phyloP scores from a whole-genome alignment of 2,329 filamentous ascomycete species.

The Sordariomycetes sp. region DNA sequence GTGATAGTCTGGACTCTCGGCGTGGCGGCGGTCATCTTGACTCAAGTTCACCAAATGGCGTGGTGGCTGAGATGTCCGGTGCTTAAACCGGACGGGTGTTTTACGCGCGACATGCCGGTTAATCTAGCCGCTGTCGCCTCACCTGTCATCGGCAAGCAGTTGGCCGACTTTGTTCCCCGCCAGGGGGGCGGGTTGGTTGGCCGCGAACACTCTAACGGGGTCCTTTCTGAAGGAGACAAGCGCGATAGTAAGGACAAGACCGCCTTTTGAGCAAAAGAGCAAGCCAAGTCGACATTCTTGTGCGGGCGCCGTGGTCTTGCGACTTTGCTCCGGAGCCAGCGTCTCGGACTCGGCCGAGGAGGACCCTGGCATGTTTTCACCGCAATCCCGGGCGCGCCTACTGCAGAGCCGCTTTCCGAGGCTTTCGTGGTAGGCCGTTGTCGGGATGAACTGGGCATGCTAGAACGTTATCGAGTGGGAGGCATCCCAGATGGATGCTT shows the following conservation, averaged over 20 bases:
- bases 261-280: neutral
- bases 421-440: neutral
- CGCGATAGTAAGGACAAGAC: constrained; percentile 38
- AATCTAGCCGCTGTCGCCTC: too few species aligned
- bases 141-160: neutral
- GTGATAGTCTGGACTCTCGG: neutral
- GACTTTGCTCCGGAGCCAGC: constrained; percentile 45
- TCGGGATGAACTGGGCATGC: neutral
- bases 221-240: constrained; percentile 44
- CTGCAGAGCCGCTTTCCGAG: constrained; percentile 4
- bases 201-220: constrained; percentile 12
- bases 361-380: constrained; percentile 9
- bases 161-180: neutral
- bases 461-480: neutral
- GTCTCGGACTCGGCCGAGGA: constrained; percentile 41
- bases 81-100: neutral
- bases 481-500: neutral
- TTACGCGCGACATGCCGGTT: neutral
- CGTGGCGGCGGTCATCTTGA: neutral
- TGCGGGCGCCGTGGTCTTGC: constrained; percentile 10
- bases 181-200: neutral
- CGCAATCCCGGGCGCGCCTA: constrained; percentile 13
- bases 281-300: neutral
- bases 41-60: neutral
- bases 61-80: neutral